Percentiles rank a stretch among this genome's conserved stretches.
Conservation (phyloP, 768 basidiomycete genomes). For the Amylocystis lapponica region DNA sequence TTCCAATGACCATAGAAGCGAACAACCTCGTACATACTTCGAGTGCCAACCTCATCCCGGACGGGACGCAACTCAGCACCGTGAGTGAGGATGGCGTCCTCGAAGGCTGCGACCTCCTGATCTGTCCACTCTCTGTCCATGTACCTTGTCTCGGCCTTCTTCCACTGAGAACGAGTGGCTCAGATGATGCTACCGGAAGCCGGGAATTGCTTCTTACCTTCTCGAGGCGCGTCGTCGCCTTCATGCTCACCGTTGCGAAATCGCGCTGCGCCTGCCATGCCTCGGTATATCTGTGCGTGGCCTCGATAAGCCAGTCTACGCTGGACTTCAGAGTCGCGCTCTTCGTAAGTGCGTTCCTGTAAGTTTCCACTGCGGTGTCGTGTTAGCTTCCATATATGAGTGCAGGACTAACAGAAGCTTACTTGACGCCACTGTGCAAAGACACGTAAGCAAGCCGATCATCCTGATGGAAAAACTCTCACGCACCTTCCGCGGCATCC, state of each 20-base stretch:
- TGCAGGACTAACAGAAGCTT: not conserved
- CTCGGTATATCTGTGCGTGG: constrained; percentile 64
- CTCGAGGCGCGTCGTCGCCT: constrained; percentile 46
- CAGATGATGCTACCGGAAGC: not conserved
- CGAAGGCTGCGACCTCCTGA: constrained; percentile 69
- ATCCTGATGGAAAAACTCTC: constrained; percentile 14
- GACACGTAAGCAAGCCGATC: constrained; percentile 9
- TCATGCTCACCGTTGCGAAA: constrained; percentile 60
- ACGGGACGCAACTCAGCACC: constrained; percentile 79
- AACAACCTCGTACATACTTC: constrained; percentile 72
- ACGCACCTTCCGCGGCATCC: constrained; percentile 62
- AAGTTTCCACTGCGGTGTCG: constrained; percentile 52
- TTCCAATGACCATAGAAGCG: constrained; percentile 87
- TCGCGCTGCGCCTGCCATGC: constrained; percentile 54
- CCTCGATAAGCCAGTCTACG: constrained; percentile 83
- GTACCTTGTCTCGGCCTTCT: constrained; percentile 57
- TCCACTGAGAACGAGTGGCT: constrained; percentile 50
- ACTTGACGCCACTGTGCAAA: too few species aligned
- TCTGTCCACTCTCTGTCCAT: constrained; percentile 67
- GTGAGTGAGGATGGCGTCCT: constrained; percentile 65
- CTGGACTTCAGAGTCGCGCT: constrained; percentile 46
- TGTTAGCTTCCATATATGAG: not conserved
- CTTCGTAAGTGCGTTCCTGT: constrained; percentile 50
- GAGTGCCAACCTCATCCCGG: constrained; percentile 63
- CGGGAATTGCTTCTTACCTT: constrained; percentile 47